Base-by-base conservation (phyloP, 352 stramenopile genomes). In the Globisporangium perplexum region DNA sequence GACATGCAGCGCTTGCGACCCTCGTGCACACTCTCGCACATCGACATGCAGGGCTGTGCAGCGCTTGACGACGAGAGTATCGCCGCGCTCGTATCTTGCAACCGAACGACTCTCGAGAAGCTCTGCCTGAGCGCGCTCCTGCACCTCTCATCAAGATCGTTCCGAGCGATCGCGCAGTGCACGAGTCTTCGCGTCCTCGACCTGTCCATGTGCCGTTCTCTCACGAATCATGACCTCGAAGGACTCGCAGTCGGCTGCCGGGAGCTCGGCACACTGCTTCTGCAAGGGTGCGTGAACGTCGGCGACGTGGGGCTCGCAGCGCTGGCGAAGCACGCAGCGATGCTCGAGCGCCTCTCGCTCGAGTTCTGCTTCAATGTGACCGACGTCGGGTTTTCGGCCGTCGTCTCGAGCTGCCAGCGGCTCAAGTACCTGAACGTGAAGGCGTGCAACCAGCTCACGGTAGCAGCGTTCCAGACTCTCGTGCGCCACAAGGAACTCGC, bases 361-460 rank as follows among this genome's bases (percentile, higher is more conserved):
- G 71, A 87, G 33, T 96, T 95, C 67, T 97, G 86, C 70, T 83
- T 86, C 67, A 84, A 88, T 35, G 73, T 97, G 39, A 95, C 85
- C 0, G 84, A 94, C 55, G 58, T 60, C 1, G 84, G 77, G 1
- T 62, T 96, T 14, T 44, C 53, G 1, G 50, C 66, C 11, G 60
- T 97, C 39, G 67, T 75, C 20, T 50, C 42, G 4, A 47, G 62
- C n/a, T 92, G 86, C 55, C 55, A 61, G n/a, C 50, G 61, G 2
- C 64, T 97, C 31, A 53, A 77, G 39, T 57, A 84, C 33, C 54
- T 97, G 23, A 93, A 95, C 61, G 54, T 97, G 41, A 92, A 91
- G n/a, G 88, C 88, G 7, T 90, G 83, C 56, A 90, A 91, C 56
- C 72, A 89, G 50, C 73, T 96, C 28, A 93, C 84, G 7, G 49